Conservation (phyloP, 768 basidiomycete genomes). For the Phlebiopsis gigantea region DNA sequence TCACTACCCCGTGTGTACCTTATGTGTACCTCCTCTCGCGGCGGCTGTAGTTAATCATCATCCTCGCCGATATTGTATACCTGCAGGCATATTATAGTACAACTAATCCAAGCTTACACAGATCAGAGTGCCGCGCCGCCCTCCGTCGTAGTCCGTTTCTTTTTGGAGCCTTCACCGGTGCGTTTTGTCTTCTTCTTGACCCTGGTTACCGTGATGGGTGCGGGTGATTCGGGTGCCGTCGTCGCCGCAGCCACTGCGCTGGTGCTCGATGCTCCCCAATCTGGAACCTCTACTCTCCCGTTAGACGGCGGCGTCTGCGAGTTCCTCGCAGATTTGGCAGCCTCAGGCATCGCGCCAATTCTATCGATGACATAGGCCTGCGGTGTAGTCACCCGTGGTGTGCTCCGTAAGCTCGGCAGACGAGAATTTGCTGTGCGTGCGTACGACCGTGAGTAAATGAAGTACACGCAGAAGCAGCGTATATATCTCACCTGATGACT, state of each 20-base stretch:
- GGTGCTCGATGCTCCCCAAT: background rate
- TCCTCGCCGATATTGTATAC: conserved; percentile 11
- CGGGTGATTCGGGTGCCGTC: conserved; percentile 58
- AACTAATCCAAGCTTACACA: conserved; percentile 18
- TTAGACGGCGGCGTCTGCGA: conserved; percentile 6
- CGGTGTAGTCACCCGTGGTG: conserved; percentile 26
- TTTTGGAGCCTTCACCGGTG: conserved; percentile 40
- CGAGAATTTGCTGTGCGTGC: conserved; percentile 16
- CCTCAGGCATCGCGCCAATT: conserved; percentile 82
- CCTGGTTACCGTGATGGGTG: conserved; percentile 72
- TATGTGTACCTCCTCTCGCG: conserved; percentile 12
- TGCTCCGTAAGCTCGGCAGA: conserved; percentile 20
- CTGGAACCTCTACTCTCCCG: conserved; percentile 21
- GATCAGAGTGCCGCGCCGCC: background rate
- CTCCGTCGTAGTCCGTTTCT: conserved; percentile 50
- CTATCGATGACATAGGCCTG: conserved; percentile 63
- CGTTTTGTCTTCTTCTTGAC: conserved; percentile 72
- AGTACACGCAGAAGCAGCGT: background rate
- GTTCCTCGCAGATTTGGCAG: conserved; percentile 25
- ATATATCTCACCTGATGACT: conserved; percentile 23
- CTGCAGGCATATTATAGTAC: conserved; percentile 21
- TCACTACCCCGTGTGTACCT: conserved; percentile 5
- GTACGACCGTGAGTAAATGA: background rate
- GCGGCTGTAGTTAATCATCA: conserved; percentile 3
- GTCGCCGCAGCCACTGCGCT: conserved; percentile 22